These are phyloP conservation scores for Spathaspora gorwiae DNA, from an alignment of 805 yeast species.

Conservation along the genomic window DNA sequence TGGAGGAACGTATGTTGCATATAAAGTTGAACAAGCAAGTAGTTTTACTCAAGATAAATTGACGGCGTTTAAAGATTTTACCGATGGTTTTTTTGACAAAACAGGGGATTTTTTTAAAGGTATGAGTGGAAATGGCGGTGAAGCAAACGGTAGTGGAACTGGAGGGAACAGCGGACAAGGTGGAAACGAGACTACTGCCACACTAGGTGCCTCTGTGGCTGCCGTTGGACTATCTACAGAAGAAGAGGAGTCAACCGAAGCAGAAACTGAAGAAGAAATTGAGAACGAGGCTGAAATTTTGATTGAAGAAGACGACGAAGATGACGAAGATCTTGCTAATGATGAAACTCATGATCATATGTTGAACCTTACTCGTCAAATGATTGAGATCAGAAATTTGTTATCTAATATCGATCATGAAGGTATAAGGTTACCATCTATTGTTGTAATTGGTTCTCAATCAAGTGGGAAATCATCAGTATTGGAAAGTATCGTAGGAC, in stretches of 20 bases:
- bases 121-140: constrained; percentile 24
- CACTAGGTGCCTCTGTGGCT: constrained; percentile 51
- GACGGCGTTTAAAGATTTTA: constrained; percentile 55
- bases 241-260: constrained; percentile 23
- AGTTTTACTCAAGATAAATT: constrained; percentile 65
- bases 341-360: constrained; percentile 72
- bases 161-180: constrained; percentile 20
- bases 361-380: constrained; percentile 84
- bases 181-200: constrained; percentile 31
- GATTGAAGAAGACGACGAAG: constrained; percentile 42
- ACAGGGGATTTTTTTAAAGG: constrained; percentile 42
- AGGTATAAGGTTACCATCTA: constrained; percentile 81
- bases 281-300: constrained; percentile 47
- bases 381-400: constrained; percentile 91
- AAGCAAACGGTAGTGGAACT: constrained; percentile 14
- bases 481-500: constrained; percentile 94
- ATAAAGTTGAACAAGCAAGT: constrained; percentile 86
- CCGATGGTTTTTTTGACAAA: constrained; percentile 49
- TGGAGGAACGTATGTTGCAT: constrained; percentile 88
- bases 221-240: constrained; percentile 42
- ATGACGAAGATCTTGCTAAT: constrained; percentile 40
- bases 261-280: constrained; percentile 21
- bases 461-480: constrained; percentile 97
- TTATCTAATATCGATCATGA: constrained; percentile 74
- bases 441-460: constrained; percentile 96